Base-by-base conservation (phyloP, 441 rosid genomes). In the Raphanus hybrid region DNA sequence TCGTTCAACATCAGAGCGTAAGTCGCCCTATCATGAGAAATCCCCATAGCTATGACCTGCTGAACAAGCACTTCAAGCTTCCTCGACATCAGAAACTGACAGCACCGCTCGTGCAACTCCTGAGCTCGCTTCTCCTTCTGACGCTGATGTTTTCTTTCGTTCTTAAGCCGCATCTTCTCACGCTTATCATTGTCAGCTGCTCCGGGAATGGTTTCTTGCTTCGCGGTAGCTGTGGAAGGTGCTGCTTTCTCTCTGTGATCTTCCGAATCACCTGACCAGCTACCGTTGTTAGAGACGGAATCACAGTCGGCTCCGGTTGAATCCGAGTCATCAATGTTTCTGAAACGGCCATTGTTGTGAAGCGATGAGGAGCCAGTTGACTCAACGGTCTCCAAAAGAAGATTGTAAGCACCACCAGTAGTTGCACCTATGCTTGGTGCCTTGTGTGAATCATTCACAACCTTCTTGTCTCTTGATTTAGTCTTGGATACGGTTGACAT, bases 181-280 rank as follows among this genome's bases (percentile, higher is more conserved):
- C 94, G 75, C 75, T 82, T 88, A 34, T 91, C 97, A 75, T 81
- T 86, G 77, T 93, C 34, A 3, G 34, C 94, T 76, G 87, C 90
- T 52, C 90, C 97, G 14, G 94, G 88, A 4, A 87, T 75, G 1
- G 48, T 74, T 76, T 92, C 96, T 62, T 76, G 92, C 50, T 85
- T 83, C 23, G 35, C 58, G 61, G 62, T 3, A 8, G 86, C 72
- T 55, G 78, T 75, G 78, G 64, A 86, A 69, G 86, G 75, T 55
- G 45, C 5, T 43, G 50, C 70, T 82, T 85, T 92, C 70, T 92
- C 96, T 78, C 87, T 92, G 61, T 87, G 91, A 58, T 92, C 97
- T 85, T 92, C 96, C 0, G 96, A 92, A 43, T 92, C 97, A 57
- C 97, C 96, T 15, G 97, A 92, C 89, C 94, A 91, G 81, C 97